These are phyloP conservation scores for Pistacia integerrima DNA, from an alignment of 345 rosid species.

Conservation along the genomic window DNA sequence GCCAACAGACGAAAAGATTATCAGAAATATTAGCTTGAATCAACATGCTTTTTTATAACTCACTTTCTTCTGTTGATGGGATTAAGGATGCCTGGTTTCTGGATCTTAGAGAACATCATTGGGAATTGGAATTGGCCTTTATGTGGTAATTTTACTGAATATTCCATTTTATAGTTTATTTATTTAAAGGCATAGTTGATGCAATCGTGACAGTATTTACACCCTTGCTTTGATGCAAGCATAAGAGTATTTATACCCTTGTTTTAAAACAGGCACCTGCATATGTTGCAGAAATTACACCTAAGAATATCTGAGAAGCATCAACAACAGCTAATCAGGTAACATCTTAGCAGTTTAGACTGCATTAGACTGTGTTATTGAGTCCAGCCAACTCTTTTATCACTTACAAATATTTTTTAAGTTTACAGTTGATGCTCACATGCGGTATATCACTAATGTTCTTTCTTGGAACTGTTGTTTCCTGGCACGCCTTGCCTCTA, in stretches of 20 bases:
- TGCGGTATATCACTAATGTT: conserved; percentile 14
- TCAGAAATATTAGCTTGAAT: too few species aligned
- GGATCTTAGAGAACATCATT: too few species aligned
- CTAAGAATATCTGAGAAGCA: conserved; percentile 7
- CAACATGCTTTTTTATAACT: too few species aligned
- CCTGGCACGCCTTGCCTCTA: conserved; percentile 26
- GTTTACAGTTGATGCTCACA: conserved; percentile 12
- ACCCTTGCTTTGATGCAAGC: too few species aligned
- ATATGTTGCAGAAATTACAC: conserved; percentile 14
- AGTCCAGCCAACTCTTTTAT: background rate
- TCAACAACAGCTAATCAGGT: background rate
- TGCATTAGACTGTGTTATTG: background rate
- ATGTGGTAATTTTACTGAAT: too few species aligned
- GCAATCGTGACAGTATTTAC: too few species aligned
- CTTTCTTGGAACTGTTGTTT: conserved; percentile 22
- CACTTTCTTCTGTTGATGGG: too few species aligned
- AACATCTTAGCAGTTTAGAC: background rate
- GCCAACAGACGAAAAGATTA: too few species aligned
- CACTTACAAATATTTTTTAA: background rate
- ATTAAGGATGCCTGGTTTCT: too few species aligned
- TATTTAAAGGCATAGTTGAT: too few species aligned
- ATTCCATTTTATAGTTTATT: too few species aligned
- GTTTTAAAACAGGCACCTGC: background rate
- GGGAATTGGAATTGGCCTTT: too few species aligned
- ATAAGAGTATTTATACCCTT: background rate